Percentiles rank a stretch among this genome's conserved stretches.
phyloP scores from a whole-genome alignment of 2,329 filamentous ascomycete genomes.

The Epichloe uncinata region DNA sequence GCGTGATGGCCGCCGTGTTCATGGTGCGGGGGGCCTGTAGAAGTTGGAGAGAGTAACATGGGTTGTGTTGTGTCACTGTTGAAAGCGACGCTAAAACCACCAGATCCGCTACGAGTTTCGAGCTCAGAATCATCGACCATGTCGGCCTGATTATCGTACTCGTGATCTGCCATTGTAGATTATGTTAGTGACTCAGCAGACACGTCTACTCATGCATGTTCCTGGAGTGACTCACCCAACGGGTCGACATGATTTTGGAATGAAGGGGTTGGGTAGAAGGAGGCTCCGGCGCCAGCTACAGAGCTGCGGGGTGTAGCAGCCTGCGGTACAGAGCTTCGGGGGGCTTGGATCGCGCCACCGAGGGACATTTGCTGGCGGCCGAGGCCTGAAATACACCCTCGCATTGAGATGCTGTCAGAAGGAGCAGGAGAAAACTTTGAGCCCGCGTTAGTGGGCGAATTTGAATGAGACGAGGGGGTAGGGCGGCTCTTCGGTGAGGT shows the following conservation, averaged over 20 bases:
- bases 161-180: slow-evolving; percentile 65
- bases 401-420: slow-evolving; percentile 35
- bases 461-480: slow-evolving; percentile 65
- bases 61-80: slow-evolving; percentile 32
- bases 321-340: slow-evolving; percentile 20
- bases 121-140: slow-evolving; percentile 75
- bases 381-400: slow-evolving; percentile 22
- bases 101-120: slow-evolving; percentile 51
- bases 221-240: slow-evolving; percentile 62
- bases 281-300: slow-evolving; percentile 25
- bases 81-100: slow-evolving; percentile 48
- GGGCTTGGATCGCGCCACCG: slow-evolving; percentile 11
- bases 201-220: slow-evolving; percentile 31
- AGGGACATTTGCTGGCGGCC: slow-evolving; percentile 21
- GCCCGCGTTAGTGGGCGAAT: slow-evolving; percentile 40
- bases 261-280: slow-evolving; percentile 66
- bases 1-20: slow-evolving; percentile 22
- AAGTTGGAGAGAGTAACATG: slow-evolving; percentile 28
- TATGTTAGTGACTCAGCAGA: slow-evolving; percentile 45
- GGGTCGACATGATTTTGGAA: slow-evolving; percentile 94
- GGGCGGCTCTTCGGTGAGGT: slow-evolving; percentile 60
- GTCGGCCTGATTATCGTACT: slow-evolving; percentile 84
- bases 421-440: slow-evolving; percentile 30
- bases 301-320: no score
- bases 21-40: slow-evolving; percentile 25